Conservation (phyloP, 306 rosid genomes). For the Erythrophleum fordii region DNA sequence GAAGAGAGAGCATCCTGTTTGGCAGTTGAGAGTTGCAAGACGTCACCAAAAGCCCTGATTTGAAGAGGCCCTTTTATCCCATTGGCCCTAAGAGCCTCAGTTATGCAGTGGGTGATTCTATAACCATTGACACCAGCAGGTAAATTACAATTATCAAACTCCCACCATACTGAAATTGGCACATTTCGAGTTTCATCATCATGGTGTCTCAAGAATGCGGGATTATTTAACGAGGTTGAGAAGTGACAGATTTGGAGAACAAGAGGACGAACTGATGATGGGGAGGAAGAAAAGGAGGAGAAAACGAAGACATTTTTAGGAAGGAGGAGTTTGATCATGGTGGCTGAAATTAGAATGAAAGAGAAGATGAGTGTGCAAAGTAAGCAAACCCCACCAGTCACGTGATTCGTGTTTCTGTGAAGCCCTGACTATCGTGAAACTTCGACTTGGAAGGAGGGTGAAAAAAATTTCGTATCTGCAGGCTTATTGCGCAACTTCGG, state of each 20-base stretch:
- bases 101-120: slow-evolving; percentile 54
- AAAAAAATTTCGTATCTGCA: not conserved
- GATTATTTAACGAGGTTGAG: slow-evolving; percentile 35
- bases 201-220: slow-evolving; percentile 32
- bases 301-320: slow-evolving; percentile 23
- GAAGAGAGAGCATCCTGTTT: slow-evolving; percentile 77
- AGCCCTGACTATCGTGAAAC: not conserved
- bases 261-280: slow-evolving; percentile 11
- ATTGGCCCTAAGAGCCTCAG: slow-evolving; percentile 69
- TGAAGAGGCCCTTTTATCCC: slow-evolving; percentile 87
- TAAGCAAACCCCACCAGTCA: not conserved
- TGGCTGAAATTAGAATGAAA: not conserved
- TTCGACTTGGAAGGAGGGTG: not conserved
- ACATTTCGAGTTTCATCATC: slow-evolving; percentile 71
- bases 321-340: slow-evolving; percentile 39
- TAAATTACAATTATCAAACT: slow-evolving; percentile 74
- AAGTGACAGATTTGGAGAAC: slow-evolving; percentile 43
- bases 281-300: slow-evolving; percentile 19
- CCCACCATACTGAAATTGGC: slow-evolving; percentile 97
- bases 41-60: slow-evolving; percentile 79
- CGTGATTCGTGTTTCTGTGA: not conserved
- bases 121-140: slow-evolving; percentile 53
- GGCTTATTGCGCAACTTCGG: not conserved
- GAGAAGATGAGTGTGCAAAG: not conserved
- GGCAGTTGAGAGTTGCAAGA: slow-evolving; percentile 56